Evolutionary conservation across 148 eudicot species (phyloP).

Genomic region (Pouteria glomerata): DNA sequence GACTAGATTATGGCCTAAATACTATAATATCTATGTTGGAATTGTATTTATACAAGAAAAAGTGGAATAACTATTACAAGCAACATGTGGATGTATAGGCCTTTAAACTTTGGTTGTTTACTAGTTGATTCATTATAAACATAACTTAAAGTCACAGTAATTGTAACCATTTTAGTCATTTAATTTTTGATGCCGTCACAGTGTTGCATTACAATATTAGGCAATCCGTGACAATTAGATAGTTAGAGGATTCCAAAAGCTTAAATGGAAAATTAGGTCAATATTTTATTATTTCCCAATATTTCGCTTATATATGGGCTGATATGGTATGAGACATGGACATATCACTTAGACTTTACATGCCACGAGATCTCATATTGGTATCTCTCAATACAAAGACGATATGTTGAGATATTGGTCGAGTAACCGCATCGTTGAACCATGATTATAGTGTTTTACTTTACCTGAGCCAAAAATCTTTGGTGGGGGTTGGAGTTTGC

Average conservation of each 20-base stretch:
- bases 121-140: background rate
- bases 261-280: too few species aligned
- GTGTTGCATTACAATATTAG: background rate
- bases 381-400: too few species aligned
- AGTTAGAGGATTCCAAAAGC: background rate
- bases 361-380: too few species aligned
- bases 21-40: slow-evolving; percentile 4
- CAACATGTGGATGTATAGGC: background rate
- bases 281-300: background rate
- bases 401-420: too few species aligned
- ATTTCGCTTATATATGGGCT: too few species aligned
- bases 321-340: too few species aligned
- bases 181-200: background rate
- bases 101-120: slow-evolving; percentile 1
- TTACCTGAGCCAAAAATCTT: too few species aligned
- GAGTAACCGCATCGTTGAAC: too few species aligned
- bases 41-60: background rate
- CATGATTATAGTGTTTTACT: too few species aligned
- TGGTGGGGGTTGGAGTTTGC: too few species aligned
- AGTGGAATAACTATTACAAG: slow-evolving; percentile 4
- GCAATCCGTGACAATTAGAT: background rate
- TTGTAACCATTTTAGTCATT: background rate
- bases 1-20: slow-evolving; percentile 13
- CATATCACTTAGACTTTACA: too few species aligned
- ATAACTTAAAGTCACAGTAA: background rate